Evolutionary conservation across 2,329 filamentous ascomycete species (phyloP), one percentile per base, ranked within the genome.

Genomic region (Sporothrix brasiliensis): DNA sequence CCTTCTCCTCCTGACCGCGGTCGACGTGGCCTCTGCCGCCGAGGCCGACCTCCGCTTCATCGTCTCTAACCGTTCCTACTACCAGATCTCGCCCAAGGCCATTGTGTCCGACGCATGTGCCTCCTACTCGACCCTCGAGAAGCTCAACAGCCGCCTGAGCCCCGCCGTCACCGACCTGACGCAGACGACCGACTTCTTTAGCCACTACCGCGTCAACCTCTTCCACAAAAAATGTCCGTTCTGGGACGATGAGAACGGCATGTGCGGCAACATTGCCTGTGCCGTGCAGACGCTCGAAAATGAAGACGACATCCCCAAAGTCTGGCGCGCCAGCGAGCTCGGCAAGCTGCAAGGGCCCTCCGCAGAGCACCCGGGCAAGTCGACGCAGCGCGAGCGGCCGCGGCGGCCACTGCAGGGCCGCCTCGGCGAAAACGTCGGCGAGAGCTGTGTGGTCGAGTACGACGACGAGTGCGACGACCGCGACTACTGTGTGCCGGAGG

Each of bases 251-350:
- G 90, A 93, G 73, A 91, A 91, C 80, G 92, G 92, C 79, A 92
- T 97, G 86, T 99, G 95, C 80, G 95, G 94, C 74, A 99, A 99
- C 81, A 93, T 97, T 75, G 95, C 94, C 24, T 99, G 95, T 79
- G 92, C 94, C 13, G 95, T 99, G 21, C 93, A 95, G 78, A 98
- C 94, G 0, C 86, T 98, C 72, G 94, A 98, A 69, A 94, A 96
- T 74, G 94, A 99, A 80, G 91, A 96, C 73, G 94, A 98, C 74
- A 93, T 99, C 69, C 95, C 95, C 10, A 83, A 87, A 74, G 91
- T 96, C 72, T 99, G 95, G 95, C 89, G 94, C 58, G 91, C 94
- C 21, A 91, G 93, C 79, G 92, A 97, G 80, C 85, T 99, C 60
- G 93, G 94, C 75, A 97, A 97, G 81, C 84, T 99, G 3, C 90